Base-by-base conservation (phyloP, 75 land plant species). In the Sequoia sempervirens region DNA sequence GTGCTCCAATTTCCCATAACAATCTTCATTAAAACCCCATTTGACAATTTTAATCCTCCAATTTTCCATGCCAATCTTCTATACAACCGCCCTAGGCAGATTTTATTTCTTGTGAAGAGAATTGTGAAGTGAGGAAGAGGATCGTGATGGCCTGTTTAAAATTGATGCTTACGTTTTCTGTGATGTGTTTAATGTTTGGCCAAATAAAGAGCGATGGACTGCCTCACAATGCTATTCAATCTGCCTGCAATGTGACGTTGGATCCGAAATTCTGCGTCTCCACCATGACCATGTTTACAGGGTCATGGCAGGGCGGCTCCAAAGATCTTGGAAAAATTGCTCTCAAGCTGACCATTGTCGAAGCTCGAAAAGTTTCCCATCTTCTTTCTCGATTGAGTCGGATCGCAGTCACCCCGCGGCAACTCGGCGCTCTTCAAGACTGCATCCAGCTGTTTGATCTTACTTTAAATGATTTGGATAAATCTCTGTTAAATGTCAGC, bases 361-460 rank as follows among this genome's bases (percentile, higher is more conserved):
- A 76, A 41, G 79, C 46, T 2, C 79, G 46, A 76, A 76, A 43
- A 43, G 79, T 40, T 40, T 76, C 38, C 8, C 79, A 76, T 4
- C 2, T 76, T 23, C 26, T 76, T 76, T 76, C 79, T 76, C n/a
- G 50, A 2, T 5, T 76, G 79, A 7, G 13, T 40, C 79, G 79
- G 11, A 7, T n/a, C 23, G 2, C 79, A 18, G 23, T 75, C 46
- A 75, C 36, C 23, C 26, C 3, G 1, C 7, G 75, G 2, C 84
- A 88, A 26, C 12, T 32, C 9, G 50, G 58, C 3, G 94, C 94
- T 18, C 73, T 90, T 75, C 76, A 82, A 76, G 93, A 93, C 84
- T 93, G 93, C 73, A 75, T 86, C 34, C 90, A 91, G 84, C 89
- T 93, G 69, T n/a, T 88, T 20, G 80, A 85, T 56, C 38, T 75